Base-by-base conservation (phyloP, 768 basidiomycete genomes). In the Lactarius evosmus region DNA sequence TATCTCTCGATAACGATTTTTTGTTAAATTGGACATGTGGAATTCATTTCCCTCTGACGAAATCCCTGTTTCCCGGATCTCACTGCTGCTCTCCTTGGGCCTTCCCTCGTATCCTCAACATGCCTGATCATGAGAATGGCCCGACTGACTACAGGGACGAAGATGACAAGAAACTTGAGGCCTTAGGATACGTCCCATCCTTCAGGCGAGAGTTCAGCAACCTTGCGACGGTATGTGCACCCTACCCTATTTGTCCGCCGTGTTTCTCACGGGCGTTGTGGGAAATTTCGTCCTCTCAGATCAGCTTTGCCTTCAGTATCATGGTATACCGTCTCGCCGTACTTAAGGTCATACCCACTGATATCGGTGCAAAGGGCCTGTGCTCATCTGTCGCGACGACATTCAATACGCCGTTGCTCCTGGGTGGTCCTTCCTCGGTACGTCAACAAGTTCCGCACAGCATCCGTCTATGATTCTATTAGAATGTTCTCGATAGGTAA, bases 181-280 rank as follows among this genome's bases (percentile, higher is more conserved):
- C 83, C 17, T 73, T 89, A 69, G 88, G 88, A 22, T 89, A 89
- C 70, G 83, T 86, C 70, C 88, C 88, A 46, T 89, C 88, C 17
- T 93, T 94, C 79, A 86, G 85, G 73, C 81, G 92, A 62, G 92
- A 94, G 78, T 94, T 94, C 69, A 85, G 88, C 7, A 91, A 90
- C 70, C 74, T 92, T 34, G 87, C 88, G n/a, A 90, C 88, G 65
- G 87, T 88, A 66, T 64, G 84, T 57, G 16, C 19, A 25, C 36
- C 22, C 36, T 7, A 19, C 29, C 29, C n/a, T 33, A 5, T 36
- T 14, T 5, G 14, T 41, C 52, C 11, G 25, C 41, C 22, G n/a
- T 46, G 27, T 19, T 32, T 25, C 16, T 27, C 49, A 33, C 55
- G 4, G 41, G 51, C 17, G 3, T 12, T 16, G 32, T 36, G 16